These are phyloP conservation scores for Trametes maxima DNA, from an alignment of 768 basidiomycete genomes.

Conservation along the genomic window DNA sequence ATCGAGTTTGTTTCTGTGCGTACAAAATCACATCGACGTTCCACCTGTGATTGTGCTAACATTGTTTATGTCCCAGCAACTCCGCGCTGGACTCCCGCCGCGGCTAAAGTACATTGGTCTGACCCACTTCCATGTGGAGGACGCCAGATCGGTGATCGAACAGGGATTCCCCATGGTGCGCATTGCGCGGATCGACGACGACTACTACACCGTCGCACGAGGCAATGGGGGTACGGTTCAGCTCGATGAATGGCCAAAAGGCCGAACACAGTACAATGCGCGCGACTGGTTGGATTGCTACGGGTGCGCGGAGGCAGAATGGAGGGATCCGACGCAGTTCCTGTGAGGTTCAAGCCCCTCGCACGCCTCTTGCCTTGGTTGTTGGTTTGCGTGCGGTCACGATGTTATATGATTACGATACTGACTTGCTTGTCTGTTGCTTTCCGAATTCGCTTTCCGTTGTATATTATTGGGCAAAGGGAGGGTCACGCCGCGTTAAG, in stretches of 20 bases:
- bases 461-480: no score
- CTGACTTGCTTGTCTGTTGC: not conserved
- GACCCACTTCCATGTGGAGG: conserved; percentile 47
- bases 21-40: not conserved
- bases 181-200: conserved; percentile 54
- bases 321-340: conserved; percentile 34
- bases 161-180: conserved; percentile 64
- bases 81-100: conserved; percentile 58
- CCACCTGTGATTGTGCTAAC: not conserved
- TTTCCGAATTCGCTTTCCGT: no score
- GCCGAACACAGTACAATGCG: conserved; percentile 52
- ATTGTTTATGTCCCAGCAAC: conserved; percentile 46
- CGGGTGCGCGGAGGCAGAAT: conserved; percentile 59
- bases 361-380: not conserved
- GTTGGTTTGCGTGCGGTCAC: not conserved
- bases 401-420: no score
- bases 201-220: conserved; percentile 55
- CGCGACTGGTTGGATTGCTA: conserved; percentile 67
- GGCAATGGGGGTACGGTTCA: conserved; percentile 38
- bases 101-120: conserved; percentile 57
- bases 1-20: conserved; percentile 33
- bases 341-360: conserved; percentile 5
- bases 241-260: conserved; percentile 59
- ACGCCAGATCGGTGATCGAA: conserved; percentile 49
- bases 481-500: no score